Evolutionary conservation across 306 rosid genomes (phyloP).

Genomic region (Pyrus betulifolia): DNA sequence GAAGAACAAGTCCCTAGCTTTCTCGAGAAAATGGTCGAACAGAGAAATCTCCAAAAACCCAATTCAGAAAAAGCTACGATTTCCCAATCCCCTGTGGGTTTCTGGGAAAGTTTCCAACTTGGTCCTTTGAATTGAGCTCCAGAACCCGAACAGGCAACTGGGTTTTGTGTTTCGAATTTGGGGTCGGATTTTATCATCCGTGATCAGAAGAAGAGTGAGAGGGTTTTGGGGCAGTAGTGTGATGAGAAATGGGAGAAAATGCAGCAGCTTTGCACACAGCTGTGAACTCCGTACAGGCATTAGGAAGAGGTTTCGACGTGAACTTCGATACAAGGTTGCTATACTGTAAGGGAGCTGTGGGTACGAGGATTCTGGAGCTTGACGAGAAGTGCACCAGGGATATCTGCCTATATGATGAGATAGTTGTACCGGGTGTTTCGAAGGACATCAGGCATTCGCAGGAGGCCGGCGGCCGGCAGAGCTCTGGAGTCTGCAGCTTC

Average conservation of each 20-base stretch:
- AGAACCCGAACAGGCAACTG: slow-evolving; percentile 13
- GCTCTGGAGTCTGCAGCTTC: slow-evolving; percentile 67
- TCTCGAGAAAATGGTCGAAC: background rate
- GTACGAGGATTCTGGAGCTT: slow-evolving; percentile 62
- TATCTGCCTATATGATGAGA: slow-evolving; percentile 49
- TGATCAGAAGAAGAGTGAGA: background rate
- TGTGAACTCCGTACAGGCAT: slow-evolving; percentile 71
- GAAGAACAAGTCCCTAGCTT: background rate
- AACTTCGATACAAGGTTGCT: slow-evolving; percentile 88
- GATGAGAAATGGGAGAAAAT: slow-evolving; percentile 81
- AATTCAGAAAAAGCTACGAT: background rate
- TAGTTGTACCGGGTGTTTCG: slow-evolving; percentile 60
- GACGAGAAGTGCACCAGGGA: slow-evolving; percentile 55
- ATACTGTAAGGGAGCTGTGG: slow-evolving; percentile 76
- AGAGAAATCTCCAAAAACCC: background rate
- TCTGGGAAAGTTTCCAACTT: slow-evolving; percentile 23
- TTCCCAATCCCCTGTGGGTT: slow-evolving; percentile 13
- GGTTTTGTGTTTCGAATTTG: background rate
- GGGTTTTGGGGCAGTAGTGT: slow-evolving; percentile 5
- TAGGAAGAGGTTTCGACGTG: slow-evolving; percentile 91
- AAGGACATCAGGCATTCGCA: slow-evolving; percentile 50
- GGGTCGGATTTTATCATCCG: background rate
- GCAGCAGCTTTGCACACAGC: slow-evolving; percentile 84
- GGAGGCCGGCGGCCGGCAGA: slow-evolving; percentile 40
- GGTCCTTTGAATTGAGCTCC: slow-evolving; percentile 24